Evolutionary conservation across 73 alveolate genomes (phyloP).

Genomic region (Symbiodinium natans): DNA sequence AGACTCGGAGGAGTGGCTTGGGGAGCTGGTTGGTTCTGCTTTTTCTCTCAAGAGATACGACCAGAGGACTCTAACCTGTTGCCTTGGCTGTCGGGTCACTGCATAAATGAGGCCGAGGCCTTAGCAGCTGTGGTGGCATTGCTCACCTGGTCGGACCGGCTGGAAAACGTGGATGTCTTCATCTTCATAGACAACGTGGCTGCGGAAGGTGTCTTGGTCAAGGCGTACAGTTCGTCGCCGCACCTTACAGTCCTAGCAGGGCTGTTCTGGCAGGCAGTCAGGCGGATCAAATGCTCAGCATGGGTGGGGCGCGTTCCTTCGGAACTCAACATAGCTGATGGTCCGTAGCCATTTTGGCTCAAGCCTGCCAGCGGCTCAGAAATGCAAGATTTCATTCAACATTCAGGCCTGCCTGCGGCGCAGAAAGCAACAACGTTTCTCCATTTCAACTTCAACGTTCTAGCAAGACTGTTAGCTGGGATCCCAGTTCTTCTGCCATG

Average conservation of each 20-base stretch:
- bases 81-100: not conserved
- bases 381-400: too few relatives aligned
- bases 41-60: too few relatives aligned
- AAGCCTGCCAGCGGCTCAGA: too few relatives aligned
- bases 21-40: not conserved
- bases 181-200: too few relatives aligned
- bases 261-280: not conserved
- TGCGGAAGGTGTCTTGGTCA: not conserved
- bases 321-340: not conserved
- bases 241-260: not conserved
- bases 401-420: too few relatives aligned
- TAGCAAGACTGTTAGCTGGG: too few relatives aligned
- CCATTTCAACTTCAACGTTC: too few relatives aligned
- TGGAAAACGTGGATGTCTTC: too few relatives aligned
- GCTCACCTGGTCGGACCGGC: not conserved
- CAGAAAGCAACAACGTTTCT: too few relatives aligned
- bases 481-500: too few relatives aligned
- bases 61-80: too few relatives aligned
- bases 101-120: not conserved
- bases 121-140: not conserved
- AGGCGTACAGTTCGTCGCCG: not conserved
- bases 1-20: not conserved
- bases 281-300: not conserved
- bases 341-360: too few relatives aligned
- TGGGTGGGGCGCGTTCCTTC: not conserved